phyloP scores from a whole-genome alignment of 768 basidiomycete genomes.

The Termitomyces sp. region DNA sequence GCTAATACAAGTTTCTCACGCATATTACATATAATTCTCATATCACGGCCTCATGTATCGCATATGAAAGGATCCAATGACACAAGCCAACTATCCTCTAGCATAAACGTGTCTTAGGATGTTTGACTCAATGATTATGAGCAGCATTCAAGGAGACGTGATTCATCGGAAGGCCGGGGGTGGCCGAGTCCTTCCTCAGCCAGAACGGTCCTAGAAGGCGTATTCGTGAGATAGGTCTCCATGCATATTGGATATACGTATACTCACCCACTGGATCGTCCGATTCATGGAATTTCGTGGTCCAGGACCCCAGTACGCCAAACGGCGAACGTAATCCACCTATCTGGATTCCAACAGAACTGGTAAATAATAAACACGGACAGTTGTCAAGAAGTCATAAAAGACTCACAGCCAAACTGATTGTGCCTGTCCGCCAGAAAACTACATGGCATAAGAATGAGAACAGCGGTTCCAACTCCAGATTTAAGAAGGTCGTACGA shows the following conservation, averaged over 20 bases:
- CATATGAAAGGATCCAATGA: background rate
- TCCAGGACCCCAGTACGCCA: constrained; percentile 53
- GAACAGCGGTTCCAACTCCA: background rate
- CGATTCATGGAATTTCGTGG: constrained; percentile 37
- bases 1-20: background rate
- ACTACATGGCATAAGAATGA: constrained; percentile 20
- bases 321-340: constrained; percentile 54
- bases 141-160: constrained; percentile 11
- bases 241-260: background rate
- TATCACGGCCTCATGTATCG: background rate
- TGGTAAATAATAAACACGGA: constrained; percentile 16
- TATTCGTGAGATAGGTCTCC: background rate
- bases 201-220: constrained; percentile 28
- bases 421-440: constrained; percentile 45
- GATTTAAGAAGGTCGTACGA: constrained; percentile 35
- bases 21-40: background rate
- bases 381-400: background rate
- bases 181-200: constrained; percentile 19
- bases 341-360: constrained; percentile 58
- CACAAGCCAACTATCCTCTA: background rate
- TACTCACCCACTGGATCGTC: constrained; percentile 41
- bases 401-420: constrained; percentile 51
- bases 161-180: constrained; percentile 10
- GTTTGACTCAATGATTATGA: background rate
- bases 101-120: constrained; percentile 4